phyloP scores from a whole-genome alignment of 345 rosid species.

The Populus tremula region DNA sequence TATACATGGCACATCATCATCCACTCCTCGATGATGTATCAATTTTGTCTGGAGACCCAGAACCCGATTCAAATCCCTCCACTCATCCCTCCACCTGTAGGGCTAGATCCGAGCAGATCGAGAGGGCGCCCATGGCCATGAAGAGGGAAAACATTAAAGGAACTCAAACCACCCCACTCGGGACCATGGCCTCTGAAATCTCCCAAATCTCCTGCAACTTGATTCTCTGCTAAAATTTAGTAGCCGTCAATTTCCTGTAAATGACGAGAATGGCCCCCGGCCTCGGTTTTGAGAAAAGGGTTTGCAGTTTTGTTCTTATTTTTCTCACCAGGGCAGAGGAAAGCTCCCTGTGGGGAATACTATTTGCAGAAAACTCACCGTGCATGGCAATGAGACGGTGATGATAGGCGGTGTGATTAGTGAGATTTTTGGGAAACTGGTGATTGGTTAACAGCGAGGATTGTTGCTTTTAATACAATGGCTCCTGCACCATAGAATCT shows the following conservation, averaged over 20 bases:
- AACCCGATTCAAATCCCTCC: no score
- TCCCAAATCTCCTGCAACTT: slow-evolving; percentile 31
- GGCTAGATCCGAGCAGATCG: background rate
- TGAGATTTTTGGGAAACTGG: background rate
- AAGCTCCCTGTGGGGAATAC: background rate
- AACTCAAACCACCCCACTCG: background rate
- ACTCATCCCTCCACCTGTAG: background rate
- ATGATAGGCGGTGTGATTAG: background rate
- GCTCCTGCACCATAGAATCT: slow-evolving; percentile 31
- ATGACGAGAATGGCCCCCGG: slow-evolving; percentile 20
- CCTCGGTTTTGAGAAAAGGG: slow-evolving; percentile 27
- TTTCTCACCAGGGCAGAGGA: background rate
- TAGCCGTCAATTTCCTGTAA: slow-evolving; percentile 31
- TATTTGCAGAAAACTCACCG: background rate
- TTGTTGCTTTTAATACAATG: slow-evolving; percentile 13
- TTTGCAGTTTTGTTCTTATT: no score
- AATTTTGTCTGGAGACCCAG: background rate
- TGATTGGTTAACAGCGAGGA: background rate
- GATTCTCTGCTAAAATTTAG: slow-evolving; percentile 37
- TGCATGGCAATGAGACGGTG: background rate
- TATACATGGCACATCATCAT: background rate
- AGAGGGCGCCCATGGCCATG: background rate
- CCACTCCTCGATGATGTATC: background rate
- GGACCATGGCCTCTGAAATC: slow-evolving; percentile 32
- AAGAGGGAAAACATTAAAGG: background rate